Evolutionary conservation across 179 eudicot genomes (phyloP), one percentile per base, ranked within the genome.

Genomic region (Gypsophila paniculata): DNA sequence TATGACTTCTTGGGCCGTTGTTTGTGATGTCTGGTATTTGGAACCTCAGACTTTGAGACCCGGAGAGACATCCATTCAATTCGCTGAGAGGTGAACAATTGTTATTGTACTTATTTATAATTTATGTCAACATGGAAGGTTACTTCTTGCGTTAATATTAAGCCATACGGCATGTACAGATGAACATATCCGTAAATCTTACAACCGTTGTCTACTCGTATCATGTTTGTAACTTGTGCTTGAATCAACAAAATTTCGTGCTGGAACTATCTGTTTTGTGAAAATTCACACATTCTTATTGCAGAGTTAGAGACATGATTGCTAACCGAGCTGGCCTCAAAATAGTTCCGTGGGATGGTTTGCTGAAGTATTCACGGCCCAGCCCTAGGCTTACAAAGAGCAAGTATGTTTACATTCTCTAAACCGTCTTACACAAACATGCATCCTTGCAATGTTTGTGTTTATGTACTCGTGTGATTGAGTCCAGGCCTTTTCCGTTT

Each of bases 1-100:
- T 67, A 92, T 95, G 99, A 86, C 96, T 22, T 95, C 99, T 6
- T 95, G 99, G 99, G 99, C 97, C 70, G 96, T 95, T 75, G 97
- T 95, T 72, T 95, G 99, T 83, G 97, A 95, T 77, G 99, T 95
- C 39, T 95, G 97, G 97, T 95, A 88, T 82, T 67, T 95, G 83
- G 99, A 95, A 75, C 99, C 97, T 61, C 99, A 95, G 77, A 90
- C 82, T 51, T 69, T 87, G 57, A 92, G 69, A 78, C 85, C 95
- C 23, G 96, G 95, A 55, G 97, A 95, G 79, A 92, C 97, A 34
- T 81, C 99, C 59, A 95, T 95, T 78, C 89, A 87, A 74, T 95
- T 95, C 83, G 97, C 96, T 14, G 99, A 95, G 83, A 92, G 99
- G 97, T 90, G 80, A 77, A 51, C 51, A 26, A 17, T 49, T n/a